These are phyloP conservation scores for Cladosporium sp. DNA, from an alignment of 2,329 filamentous ascomycete genomes.

Conservation along the genomic window DNA sequence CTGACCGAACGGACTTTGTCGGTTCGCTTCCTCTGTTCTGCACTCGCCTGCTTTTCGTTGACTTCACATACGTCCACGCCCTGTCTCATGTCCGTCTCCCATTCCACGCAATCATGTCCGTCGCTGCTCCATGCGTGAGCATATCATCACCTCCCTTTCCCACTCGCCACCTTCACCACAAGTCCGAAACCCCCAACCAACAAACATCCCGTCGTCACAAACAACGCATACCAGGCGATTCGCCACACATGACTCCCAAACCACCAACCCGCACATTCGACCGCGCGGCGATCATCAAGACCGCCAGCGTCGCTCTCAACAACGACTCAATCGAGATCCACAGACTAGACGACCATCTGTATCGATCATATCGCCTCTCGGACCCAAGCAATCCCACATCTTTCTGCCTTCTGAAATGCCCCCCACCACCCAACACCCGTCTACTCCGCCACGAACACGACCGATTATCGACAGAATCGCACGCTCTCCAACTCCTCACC, in stretches of 20 bases:
- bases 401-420: conserved; percentile 39
- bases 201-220: conserved; percentile 5
- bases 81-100: too few relatives aligned
- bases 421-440: conserved; percentile 34
- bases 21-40: not conserved
- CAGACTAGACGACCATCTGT: conserved; percentile 27
- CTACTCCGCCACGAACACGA: conserved; percentile 42
- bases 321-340: conserved; percentile 25
- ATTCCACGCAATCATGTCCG: conserved; percentile 8
- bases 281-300: conserved; percentile 21
- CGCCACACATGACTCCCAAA: conserved; percentile 8
- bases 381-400: conserved; percentile 21
- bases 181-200: not conserved
- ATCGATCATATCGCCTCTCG: conserved; percentile 40
- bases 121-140: conserved; percentile 8
- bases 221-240: conserved; percentile 12
- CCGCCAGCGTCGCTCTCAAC: conserved; percentile 24
- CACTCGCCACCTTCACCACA: not conserved
- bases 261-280: conserved; percentile 18
- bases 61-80: too few relatives aligned
- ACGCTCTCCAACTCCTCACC: conserved; percentile 35
- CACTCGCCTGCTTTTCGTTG: too few relatives aligned
- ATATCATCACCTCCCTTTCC: conserved; percentile 6
- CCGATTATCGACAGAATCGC: conserved; percentile 37
- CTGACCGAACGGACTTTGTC: not conserved